Evolutionary conservation across 352 stramenopile species (phyloP), one percentile per base, ranked within the genome.

Genomic region (Thalassiosira allenii): DNA sequence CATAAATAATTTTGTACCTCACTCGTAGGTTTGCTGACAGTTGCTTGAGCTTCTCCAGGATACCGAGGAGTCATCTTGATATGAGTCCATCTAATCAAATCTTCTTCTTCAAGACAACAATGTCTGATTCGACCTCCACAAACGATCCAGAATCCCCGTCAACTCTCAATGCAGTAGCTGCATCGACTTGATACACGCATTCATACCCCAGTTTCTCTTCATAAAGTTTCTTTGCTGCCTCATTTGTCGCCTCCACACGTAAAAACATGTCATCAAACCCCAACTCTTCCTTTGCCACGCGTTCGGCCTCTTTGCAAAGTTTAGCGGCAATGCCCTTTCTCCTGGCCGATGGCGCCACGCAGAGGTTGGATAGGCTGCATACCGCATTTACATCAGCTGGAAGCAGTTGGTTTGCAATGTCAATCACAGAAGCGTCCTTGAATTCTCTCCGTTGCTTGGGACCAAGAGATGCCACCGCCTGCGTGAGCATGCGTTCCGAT

Each of bases 361-460:
- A 86, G 17, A 92, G 69, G 57, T 92, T 92, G 1, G 79, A 87
- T 0, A 92, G 33, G 49, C 79, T 79, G 23, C 67, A 82, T 5
- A 89, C 81, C 0, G 83, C 78, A 56, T 73, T 75, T 12, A 79
- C 72, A 52, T 91, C 52, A 11, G 72, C 51, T 22, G 71, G 47
- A 3, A 92, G 47, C 2, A 92, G 62, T 57, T 86, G 63, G 52
- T 57, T 63, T 6, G 74, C 83, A 64, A 90, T 75, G 29, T 79
- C 76, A 9, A 78, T 62, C 12, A 88, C 57, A 20, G 76, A 79
- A 8, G 68, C 66, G 72, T 84, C 76, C 66, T 92, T 92, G 67
- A 84, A 92, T 58, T 84, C 59, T 51, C 81, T 72, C 41, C 86
- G 54, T 64, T 91, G 58, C 51, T 89, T 89, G 17, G 86, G 86